Evolutionary conservation across 139 green algal species (phyloP), one percentile per base, ranked within the genome.

Genomic region (Chlamydomonas sp.): DNA sequence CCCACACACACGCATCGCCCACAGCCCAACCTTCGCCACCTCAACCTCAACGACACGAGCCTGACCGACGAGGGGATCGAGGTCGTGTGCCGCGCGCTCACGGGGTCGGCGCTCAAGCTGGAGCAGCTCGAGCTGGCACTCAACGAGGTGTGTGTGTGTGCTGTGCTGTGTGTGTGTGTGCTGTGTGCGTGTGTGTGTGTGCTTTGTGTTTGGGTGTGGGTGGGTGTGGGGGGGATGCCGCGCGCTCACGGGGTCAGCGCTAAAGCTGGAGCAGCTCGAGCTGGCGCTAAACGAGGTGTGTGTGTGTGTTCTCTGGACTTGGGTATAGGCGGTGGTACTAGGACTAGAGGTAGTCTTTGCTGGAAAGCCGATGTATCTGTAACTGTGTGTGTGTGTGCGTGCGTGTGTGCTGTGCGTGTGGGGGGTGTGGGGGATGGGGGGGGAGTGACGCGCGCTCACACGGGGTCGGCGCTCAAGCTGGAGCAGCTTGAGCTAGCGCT

Each of bases 1-100:
- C n/a, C n/a, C n/a, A n/a, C n/a, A n/a, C n/a, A n/a, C n/a, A n/a
- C n/a, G n/a, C n/a, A n/a, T n/a, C n/a, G n/a, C 13, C 38, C 10
- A 1, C 83, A 93, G 35, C 57, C 79, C 3, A 1, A 64, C 1
- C 82, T 96, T 38, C 64, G 22, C 22, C 47, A 34, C 1, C 72
- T 96, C 13, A 90, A 92, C 74, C 79, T 96, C 5, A 90, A 87
- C 39, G 90, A 96, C 79, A 94, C 87, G 0, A 79, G 67, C 2
- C 81, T 96, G 1, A 79, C 71, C 0, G 81, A 94, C 54, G 76
- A 90, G 48, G 90, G 90, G 37, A 76, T 92, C 5, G 47, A 43
- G 2, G 38, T 58, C 3, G 66, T 96, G 16, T 83, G 78, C 35
- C 31, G 66, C 5, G 85, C 79, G 30, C 68, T 95, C 35, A 33